phyloP scores from a whole-genome alignment of 805 yeast species.

The Pichia californica region DNA sequence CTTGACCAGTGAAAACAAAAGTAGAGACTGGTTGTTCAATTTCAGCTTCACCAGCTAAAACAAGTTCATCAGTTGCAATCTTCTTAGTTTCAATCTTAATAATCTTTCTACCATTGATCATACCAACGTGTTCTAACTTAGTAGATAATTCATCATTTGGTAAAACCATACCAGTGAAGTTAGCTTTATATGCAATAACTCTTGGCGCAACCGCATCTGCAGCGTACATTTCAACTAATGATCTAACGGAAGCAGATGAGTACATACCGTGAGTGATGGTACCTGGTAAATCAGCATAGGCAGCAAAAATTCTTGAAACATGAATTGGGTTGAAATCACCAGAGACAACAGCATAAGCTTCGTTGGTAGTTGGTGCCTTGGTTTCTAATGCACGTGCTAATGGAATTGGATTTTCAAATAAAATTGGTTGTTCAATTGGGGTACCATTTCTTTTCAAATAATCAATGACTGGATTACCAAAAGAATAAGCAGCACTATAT shows the following conservation, averaged over 20 bases:
- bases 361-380: constrained; percentile 93
- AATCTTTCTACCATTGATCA: constrained; percentile 98
- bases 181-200: constrained; percentile 88
- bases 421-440: constrained; percentile 88
- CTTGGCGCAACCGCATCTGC: constrained; percentile 95
- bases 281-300: constrained; percentile 90
- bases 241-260: constrained; percentile 92
- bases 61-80: constrained; percentile 69
- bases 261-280: constrained; percentile 99
- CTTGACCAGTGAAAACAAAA: constrained; percentile 98
- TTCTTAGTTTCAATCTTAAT: constrained; percentile 86
- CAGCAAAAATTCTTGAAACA: constrained; percentile 90
- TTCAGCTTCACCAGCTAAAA: constrained; percentile 93
- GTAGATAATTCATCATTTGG: constrained; percentile 90
- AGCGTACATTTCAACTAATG: constrained; percentile 96
- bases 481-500: constrained; percentile 87
- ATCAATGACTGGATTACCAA: constrained; percentile 96
- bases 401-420: constrained; percentile 86
- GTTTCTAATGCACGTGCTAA: constrained; percentile 57
- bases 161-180: constrained; percentile 93
- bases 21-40: constrained; percentile 97
- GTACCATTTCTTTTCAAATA: constrained; percentile 87
- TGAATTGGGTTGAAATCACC: constrained; percentile 99
- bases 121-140: constrained; percentile 89
- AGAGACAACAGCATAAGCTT: constrained; percentile 93